Evolutionary conservation across 768 basidiomycete species (phyloP).

Genomic region (Mycena olivaceomarginata): DNA sequence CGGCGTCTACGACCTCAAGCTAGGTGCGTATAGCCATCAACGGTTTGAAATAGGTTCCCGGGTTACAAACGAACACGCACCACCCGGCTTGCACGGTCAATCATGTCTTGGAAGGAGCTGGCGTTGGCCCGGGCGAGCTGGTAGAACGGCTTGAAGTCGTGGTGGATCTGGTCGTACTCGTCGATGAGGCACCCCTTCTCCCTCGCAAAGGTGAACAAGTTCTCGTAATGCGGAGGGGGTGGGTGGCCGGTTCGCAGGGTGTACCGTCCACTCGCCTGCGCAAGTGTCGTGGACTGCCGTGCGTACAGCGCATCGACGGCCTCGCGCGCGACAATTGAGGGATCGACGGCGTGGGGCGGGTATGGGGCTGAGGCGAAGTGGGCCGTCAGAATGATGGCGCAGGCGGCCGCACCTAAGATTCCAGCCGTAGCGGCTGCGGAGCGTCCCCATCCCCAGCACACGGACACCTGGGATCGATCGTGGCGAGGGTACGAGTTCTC

Average conservation of each 20-base stretch:
- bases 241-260: constrained; percentile 12
- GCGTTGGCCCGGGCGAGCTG: constrained; percentile 18
- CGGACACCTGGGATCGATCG: not conserved
- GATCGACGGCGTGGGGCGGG: not conserved
- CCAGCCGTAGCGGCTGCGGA: not conserved
- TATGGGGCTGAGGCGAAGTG: not conserved
- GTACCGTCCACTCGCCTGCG: constrained; percentile 27
- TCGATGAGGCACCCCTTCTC: constrained; percentile 33
- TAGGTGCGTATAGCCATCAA: not conserved
- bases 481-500: not conserved
- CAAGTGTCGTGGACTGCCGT: constrained; percentile 32
- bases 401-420: not conserved
- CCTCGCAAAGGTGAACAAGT: constrained; percentile 31
- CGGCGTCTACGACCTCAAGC: not conserved
- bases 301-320: constrained; percentile 25
- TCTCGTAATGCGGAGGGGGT: constrained; percentile 18
- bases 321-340: not conserved
- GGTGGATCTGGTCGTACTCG: not conserved
- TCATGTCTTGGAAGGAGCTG: constrained; percentile 12
- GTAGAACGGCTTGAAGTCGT: constrained; percentile 33
- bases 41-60: not conserved
- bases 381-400: not conserved
- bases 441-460: not conserved
- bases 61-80: not conserved
- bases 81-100: not conserved